phyloP scores from a whole-genome alignment of 768 basidiomycete species.

The Boletellus ananas region DNA sequence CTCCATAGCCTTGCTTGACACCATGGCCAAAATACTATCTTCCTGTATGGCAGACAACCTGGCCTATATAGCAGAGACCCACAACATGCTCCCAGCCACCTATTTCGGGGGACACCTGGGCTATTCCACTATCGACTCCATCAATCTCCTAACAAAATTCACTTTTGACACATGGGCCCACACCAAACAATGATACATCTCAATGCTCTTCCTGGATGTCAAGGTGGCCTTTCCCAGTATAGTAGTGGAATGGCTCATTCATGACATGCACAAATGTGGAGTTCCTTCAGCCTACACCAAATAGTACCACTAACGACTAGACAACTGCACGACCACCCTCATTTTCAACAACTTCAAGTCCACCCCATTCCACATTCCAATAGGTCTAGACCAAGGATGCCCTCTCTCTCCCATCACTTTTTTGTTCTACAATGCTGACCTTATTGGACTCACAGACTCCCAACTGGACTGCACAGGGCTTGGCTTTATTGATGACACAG shows the following conservation, averaged over 20 bases:
- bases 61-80: neutral
- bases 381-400: neutral
- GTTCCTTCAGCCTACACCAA: neutral
- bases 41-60: neutral
- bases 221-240: neutral
- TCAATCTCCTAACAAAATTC: neutral
- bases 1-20: neutral
- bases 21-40: neutral
- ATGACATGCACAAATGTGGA: neutral
- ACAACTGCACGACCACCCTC: neutral
- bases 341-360: conserved; percentile 27
- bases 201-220: neutral
- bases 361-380: conserved; percentile 7
- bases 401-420: neutral
- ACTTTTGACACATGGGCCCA: neutral
- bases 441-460: conserved; percentile 5
- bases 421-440: conserved; percentile 25
- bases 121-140: conserved; percentile 1
- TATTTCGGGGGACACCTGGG: neutral
- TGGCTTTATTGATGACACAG: conserved; percentile 6
- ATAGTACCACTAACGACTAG: neutral
- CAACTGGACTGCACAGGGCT: neutral
- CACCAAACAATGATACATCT: neutral
- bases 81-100: neutral
- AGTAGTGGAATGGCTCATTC: neutral